These are phyloP conservation scores for Cotoneaster glaucophyllus DNA, from an alignment of 306 rosid genomes.

Conservation along the genomic window DNA sequence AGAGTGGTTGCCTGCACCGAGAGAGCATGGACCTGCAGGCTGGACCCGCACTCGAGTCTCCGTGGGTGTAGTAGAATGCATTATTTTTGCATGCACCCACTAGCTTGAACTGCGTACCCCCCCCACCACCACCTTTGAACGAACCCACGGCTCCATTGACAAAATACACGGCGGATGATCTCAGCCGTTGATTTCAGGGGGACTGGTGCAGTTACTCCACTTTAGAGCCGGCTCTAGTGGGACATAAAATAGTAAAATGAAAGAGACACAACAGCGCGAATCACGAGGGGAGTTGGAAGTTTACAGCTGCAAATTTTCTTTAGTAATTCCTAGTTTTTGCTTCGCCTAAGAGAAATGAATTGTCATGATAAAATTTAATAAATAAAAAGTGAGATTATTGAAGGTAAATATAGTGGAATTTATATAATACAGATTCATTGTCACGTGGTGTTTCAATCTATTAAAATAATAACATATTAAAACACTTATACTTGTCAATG, in stretches of 20 bases:
- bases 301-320: not conserved
- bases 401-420: too few species aligned
- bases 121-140: conserved; percentile 10
- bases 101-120: conserved; percentile 30
- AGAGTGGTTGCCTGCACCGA: conserved; percentile 7
- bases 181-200: not conserved
- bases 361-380: too few species aligned
- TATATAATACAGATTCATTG: too few species aligned
- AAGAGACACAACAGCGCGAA: not conserved
- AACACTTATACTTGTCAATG: too few species aligned
- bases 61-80: conserved; percentile 39
- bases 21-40: conserved; percentile 9
- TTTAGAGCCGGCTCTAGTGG: not conserved
- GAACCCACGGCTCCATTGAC: conserved; percentile 26
- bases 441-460: too few species aligned
- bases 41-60: conserved; percentile 35
- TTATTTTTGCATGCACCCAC: conserved; percentile 40
- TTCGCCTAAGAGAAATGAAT: too few species aligned
- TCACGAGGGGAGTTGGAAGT: not conserved
- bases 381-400: too few species aligned
- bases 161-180: not conserved
- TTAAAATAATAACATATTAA: too few species aligned
- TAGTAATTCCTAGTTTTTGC: too few species aligned
- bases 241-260: not conserved
- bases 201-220: not conserved